These are phyloP conservation scores for Entrophospora sp. DNA, from an alignment of 192 early-diverging fungal genomes.

Conservation along the genomic window DNA sequence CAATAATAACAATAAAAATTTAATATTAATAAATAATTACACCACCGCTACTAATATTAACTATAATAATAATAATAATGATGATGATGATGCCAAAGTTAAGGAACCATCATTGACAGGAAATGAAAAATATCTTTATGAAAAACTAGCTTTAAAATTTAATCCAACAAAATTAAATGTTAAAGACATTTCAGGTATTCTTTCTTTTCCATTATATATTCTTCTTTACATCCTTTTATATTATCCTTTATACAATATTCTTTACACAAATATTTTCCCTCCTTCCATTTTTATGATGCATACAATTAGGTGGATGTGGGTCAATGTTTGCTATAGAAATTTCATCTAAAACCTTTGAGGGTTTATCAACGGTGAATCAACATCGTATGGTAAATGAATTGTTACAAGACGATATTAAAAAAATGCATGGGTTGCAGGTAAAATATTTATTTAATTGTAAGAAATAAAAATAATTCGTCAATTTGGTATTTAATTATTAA, in stretches of 20 bases:
- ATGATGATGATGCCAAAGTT: background rate
- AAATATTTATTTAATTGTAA: too few relatives aligned
- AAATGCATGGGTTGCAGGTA: slow-evolving; percentile 81
- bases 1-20: background rate
- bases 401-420: slow-evolving; percentile 84
- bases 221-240: background rate
- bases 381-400: slow-evolving; percentile 83
- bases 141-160: slow-evolving; percentile 64
- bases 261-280: background rate
- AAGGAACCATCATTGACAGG: slow-evolving; percentile 24
- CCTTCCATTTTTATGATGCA: too few relatives aligned
- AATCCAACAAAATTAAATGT: slow-evolving; percentile 63
- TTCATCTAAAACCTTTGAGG: slow-evolving; percentile 67
- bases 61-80: background rate
- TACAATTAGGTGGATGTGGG: slow-evolving; percentile 92
- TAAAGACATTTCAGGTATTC: slow-evolving; percentile 71
- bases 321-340: slow-evolving; percentile 95
- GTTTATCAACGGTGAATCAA: slow-evolving; percentile 73
- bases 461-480: too few relatives aligned
- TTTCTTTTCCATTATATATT: background rate
- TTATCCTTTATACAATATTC: background rate
- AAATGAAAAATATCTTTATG: slow-evolving; percentile 68
- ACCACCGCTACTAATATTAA: background rate
- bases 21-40: background rate
- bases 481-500: too few relatives aligned